phyloP scores from a whole-genome alignment of 345 rosid species.

The Eucalyptus victrix region DNA sequence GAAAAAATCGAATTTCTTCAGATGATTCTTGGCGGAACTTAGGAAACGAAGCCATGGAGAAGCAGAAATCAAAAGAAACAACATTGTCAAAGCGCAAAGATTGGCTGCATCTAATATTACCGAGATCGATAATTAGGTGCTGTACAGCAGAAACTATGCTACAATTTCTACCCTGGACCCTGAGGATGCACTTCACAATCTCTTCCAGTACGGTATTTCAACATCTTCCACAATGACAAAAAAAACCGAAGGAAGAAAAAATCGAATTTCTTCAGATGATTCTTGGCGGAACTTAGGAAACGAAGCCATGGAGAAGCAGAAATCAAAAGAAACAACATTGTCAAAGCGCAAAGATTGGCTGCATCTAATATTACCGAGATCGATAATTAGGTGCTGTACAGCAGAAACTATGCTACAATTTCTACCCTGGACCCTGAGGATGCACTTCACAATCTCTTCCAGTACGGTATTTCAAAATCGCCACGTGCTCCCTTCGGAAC shows the following conservation, averaged over 20 bases:
- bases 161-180: background rate
- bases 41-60: background rate
- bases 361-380: background rate
- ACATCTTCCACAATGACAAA: too few relatives aligned
- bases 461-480: background rate
- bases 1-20: background rate
- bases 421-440: background rate
- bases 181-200: background rate
- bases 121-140: background rate
- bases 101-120: background rate
- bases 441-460: background rate
- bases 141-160: background rate
- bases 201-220: background rate
- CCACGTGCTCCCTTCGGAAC: background rate
- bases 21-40: background rate
- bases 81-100: background rate
- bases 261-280: background rate
- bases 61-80: background rate
- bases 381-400: background rate
- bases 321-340: background rate
- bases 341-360: background rate
- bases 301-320: background rate
- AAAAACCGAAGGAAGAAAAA: rapidly evolving
- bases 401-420: background rate
- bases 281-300: background rate